phyloP scores from a whole-genome alignment of 441 rosid species.

The Erodium trifolium region DNA sequence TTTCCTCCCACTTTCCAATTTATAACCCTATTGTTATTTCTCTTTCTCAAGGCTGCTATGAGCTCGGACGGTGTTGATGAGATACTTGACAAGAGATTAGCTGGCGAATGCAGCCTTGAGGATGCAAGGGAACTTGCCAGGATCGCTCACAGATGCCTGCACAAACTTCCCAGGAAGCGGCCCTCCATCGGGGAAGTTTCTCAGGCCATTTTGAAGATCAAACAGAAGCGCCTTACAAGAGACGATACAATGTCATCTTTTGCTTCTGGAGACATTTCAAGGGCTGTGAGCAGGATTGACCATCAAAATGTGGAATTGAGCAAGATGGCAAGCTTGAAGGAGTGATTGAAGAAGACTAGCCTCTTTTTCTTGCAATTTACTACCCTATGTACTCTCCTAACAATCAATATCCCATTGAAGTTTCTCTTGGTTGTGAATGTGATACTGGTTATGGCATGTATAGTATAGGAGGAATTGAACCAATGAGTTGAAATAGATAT shows the following conservation, averaged over 20 bases:
- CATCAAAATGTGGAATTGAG: conserved; percentile 68
- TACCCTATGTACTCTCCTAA: too few relatives aligned
- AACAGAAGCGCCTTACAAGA: conserved; percentile 39
- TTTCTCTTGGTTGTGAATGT: not conserved
- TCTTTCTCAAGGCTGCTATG: conserved; percentile 60
- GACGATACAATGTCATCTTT: conserved; percentile 48
- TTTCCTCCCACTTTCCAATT: not conserved
- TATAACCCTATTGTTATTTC: not conserved
- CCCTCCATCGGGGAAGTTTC: conserved; percentile 76
- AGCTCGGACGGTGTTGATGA: conserved; percentile 80
- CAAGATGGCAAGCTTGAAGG: conserved; percentile 39
- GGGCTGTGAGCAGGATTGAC: conserved; percentile 58
- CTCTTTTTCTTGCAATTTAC: too few relatives aligned
- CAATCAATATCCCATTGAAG: not conserved
- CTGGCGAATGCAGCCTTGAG: conserved; percentile 46
- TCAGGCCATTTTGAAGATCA: conserved; percentile 66
- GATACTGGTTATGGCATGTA: not conserved
- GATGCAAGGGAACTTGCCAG: conserved; percentile 67
- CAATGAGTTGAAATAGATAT: too few relatives aligned
- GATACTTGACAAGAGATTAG: conserved; percentile 63
- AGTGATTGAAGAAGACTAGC: conserved; percentile 18
- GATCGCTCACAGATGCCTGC: conserved; percentile 71
- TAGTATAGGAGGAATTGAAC: not conserved
- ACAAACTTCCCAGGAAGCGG: conserved; percentile 60
- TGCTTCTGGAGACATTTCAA: conserved; percentile 41